phyloP scores from a whole-genome alignment of 2,329 filamentous ascomycete species.

The Pseudomassariella vexata region DNA sequence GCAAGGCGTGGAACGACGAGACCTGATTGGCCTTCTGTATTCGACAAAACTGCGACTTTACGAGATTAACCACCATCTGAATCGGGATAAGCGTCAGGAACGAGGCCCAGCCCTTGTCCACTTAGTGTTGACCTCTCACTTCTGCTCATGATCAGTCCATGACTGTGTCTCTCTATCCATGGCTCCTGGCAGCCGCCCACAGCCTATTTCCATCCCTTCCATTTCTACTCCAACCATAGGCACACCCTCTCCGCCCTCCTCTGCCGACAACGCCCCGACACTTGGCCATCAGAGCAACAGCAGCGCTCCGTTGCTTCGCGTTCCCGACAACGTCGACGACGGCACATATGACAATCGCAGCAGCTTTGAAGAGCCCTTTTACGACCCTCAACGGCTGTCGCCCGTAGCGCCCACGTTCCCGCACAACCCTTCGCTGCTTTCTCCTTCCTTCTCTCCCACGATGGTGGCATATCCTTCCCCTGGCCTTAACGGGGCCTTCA shows the following conservation, averaged over 20 bases:
- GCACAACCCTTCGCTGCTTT: constrained; percentile 9
- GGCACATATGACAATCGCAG: constrained; percentile 1
- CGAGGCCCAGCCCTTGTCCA: constrained; percentile 2
- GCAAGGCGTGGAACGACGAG: too few relatives aligned
- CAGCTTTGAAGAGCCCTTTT: constrained; percentile 14
- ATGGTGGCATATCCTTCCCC: constrained; percentile 18
- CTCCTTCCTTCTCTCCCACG: constrained; percentile 9
- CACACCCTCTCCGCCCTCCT: constrained; percentile 8
- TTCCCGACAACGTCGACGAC: constrained; percentile 8
- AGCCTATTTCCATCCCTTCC: constrained; percentile 22
- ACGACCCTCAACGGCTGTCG: constrained; percentile 25
- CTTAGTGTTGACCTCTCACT: not conserved
- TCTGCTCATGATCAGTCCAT: constrained; percentile 2
- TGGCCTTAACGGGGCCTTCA: constrained; percentile 11
- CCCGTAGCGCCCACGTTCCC: constrained; percentile 23
- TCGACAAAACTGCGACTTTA: constrained; percentile 3
- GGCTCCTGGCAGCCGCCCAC: constrained; percentile 17
- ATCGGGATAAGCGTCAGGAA: constrained; percentile 21
- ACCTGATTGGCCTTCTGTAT: constrained; percentile 6
- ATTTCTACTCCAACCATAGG: constrained; percentile 22
- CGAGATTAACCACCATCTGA: constrained; percentile 9
- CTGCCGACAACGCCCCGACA: not conserved
- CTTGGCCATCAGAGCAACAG: constrained; percentile 9
- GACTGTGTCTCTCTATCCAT: constrained; percentile 9
- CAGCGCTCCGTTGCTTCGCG: constrained; percentile 12